phyloP scores from a whole-genome alignment of 495 filamentous ascomycete genomes.

The Ascobolus immersus region DNA sequence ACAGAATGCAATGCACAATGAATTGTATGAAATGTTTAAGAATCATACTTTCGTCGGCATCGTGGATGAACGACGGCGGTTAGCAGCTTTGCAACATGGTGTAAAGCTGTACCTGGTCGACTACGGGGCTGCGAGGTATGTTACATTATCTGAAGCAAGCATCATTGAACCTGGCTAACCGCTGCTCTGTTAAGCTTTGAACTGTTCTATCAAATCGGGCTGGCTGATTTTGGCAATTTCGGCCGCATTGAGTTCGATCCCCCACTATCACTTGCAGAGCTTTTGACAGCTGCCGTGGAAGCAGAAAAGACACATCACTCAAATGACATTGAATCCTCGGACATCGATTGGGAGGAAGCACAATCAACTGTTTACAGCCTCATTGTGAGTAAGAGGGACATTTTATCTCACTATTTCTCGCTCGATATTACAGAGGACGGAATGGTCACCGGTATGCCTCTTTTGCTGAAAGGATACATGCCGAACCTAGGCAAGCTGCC shows the following conservation, averaged over 20 bases:
- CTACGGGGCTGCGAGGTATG: conserved; percentile 49
- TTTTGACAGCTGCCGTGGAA: conserved; percentile 48
- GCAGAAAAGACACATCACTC: conserved; percentile 26
- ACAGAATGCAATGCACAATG: conserved; percentile 64
- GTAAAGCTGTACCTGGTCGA: conserved; percentile 85
- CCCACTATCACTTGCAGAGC: conserved; percentile 38
- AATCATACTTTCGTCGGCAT: conserved; percentile 84
- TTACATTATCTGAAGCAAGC: background rate
- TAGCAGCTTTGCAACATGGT: conserved; percentile 78
- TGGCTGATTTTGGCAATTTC: conserved; percentile 93
- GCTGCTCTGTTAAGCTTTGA: conserved; percentile 28
- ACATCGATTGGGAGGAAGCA: conserved; percentile 40
- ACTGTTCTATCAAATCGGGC: conserved; percentile 88
- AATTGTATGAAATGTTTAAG: conserved; percentile 68
- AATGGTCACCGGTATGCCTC: conserved; percentile 49
- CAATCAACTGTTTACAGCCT: conserved; percentile 17
- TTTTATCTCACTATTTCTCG: conserved; percentile 83
- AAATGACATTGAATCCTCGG: conserved; percentile 20
- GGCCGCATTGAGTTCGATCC: conserved; percentile 60
- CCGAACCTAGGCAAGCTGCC: conserved; percentile 71
- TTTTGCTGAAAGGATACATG: conserved; percentile 70
- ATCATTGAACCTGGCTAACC: too few species aligned
- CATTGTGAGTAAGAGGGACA: conserved; percentile 49
- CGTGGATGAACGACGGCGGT: conserved; percentile 61
- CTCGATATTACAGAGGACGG: conserved; percentile 58